phyloP scores from a whole-genome alignment of 2,329 filamentous ascomycete genomes.

The Colletotrichum viniferum region DNA sequence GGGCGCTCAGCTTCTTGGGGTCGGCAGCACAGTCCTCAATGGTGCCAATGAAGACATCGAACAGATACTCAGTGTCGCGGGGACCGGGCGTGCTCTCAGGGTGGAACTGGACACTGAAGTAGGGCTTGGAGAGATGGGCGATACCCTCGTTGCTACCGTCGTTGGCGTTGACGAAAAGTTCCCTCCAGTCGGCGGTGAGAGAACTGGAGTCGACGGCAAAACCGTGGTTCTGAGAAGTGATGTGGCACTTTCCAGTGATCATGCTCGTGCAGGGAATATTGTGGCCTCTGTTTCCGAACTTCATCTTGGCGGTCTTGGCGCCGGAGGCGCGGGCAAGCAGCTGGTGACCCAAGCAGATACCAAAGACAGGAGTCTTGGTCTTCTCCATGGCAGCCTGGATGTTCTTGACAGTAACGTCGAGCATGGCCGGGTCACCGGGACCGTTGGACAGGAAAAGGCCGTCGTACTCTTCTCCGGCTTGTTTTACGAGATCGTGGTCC shows the following conservation, averaged over 20 bases:
- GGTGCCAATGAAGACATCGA: conserved; percentile 93
- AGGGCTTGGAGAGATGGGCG: conserved; percentile 81
- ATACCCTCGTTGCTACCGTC: conserved; percentile 99
- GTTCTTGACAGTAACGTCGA: conserved; percentile 80
- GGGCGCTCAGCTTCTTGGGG: conserved; percentile 67
- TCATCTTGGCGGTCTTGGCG: conserved; percentile 91
- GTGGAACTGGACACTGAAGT: conserved; percentile 99
- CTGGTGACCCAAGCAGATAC: conserved; percentile 96
- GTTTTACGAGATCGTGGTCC: conserved; percentile 86
- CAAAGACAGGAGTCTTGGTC: conserved; percentile 86
- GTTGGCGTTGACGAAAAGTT: conserved; percentile 97
- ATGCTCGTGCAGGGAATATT: conserved; percentile 98
- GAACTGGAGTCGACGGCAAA: conserved; percentile 86
- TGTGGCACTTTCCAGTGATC: conserved; percentile 95
- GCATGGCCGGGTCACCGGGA: conserved; percentile 89
- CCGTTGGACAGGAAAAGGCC: conserved; percentile 98
- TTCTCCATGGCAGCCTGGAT: conserved; percentile 78
- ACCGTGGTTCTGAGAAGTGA: conserved; percentile 98
- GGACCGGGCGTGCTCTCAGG: conserved; percentile 96
- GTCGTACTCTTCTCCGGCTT: conserved; percentile 85
- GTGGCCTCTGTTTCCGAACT: conserved; percentile 98
- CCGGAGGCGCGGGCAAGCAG: conserved; percentile 87
- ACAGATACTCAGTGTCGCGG: conserved; percentile 93
- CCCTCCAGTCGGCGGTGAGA: conserved; percentile 81
- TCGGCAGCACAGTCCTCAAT: conserved; percentile 76